Percentiles rank a stretch among this genome's conserved stretches.
phyloP scores from a whole-genome alignment of 2,329 filamentous ascomycete species.

The Fusarium denticulatum region DNA sequence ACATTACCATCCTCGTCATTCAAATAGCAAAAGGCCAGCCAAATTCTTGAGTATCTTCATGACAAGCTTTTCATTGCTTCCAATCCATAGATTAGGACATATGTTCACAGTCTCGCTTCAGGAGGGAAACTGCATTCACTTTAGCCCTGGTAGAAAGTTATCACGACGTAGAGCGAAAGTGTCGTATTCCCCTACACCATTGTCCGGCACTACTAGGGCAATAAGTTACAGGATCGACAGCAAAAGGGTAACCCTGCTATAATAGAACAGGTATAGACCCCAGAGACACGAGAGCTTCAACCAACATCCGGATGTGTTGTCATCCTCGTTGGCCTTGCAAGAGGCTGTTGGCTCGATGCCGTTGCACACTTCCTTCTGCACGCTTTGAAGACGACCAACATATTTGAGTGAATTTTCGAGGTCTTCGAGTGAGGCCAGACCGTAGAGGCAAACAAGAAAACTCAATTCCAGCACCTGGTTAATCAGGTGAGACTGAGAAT shows the following conservation, averaged over 20 bases:
- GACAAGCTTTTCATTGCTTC: neutral
- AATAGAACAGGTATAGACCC: neutral
- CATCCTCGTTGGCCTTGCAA: slow-evolving; percentile 1
- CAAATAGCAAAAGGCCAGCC: neutral
- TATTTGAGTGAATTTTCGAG: slow-evolving; percentile 6
- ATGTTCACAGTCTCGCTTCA: neutral
- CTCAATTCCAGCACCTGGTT: neutral
- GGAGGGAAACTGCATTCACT: neutral
- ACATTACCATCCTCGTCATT: neutral
- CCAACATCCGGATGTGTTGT: slow-evolving; percentile 21
- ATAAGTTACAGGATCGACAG: neutral
- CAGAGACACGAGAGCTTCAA: neutral
- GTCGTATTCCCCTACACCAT: neutral
- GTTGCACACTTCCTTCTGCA: slow-evolving; percentile 6
- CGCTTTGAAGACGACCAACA: slow-evolving; percentile 12
- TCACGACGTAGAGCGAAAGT: neutral
- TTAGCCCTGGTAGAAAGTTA: neutral
- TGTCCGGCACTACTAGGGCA: neutral
- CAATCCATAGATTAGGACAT: neutral
- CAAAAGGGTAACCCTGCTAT: slow-evolving; percentile 1
- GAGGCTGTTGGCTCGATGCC: slow-evolving; percentile 24
- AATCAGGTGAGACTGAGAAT: slow-evolving; percentile 40
- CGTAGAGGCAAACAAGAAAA: neutral
- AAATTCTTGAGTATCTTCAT: neutral
- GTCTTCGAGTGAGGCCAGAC: neutral